Base-by-base conservation (phyloP, 2,329 filamentous ascomycete genomes). In the Phoma sp. region DNA sequence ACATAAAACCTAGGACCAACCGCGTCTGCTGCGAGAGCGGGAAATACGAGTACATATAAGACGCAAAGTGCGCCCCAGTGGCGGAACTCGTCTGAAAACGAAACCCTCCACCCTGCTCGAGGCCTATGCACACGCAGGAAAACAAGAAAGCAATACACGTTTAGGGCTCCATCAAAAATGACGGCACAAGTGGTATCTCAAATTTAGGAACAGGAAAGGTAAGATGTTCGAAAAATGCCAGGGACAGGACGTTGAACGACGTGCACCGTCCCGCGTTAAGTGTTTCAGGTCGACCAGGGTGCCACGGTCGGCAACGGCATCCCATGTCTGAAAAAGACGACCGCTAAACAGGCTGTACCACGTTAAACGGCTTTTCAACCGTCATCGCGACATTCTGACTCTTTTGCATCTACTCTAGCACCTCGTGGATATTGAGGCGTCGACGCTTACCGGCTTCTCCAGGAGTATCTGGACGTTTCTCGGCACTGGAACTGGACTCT, bases 381-480 rank as follows among this genome's bases (percentile, higher is more conserved):
- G 51, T 48, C 51, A 43, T 48, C 38, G 27, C 43, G 36, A 36
- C 31, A 19, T 8, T 22, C n/a, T 15, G 6, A 27, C 25, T 17
- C 29, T 29, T 33, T 27, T 27, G 9, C 33, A 57, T 15, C 63
- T 64, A 75, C 59, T 72, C 70, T 32, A 76, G 58, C 41, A 76
- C 67, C 58, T 75, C 72, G 29, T 69, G 68, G 36, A 76, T 75
- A 49, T 75, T 74, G 46, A 76, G 50, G 32, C 72, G 66, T 39
- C 73, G 56, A 51, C 73, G 63, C 62, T 76, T 76, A 21, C 68
- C 66, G 4, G 57, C 64, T 29, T 73, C 70, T 13, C 73, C 70
- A 9, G 72, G 69, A 25, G 72, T 72, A 31, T 72, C 72, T 32
- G 69, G 64, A 36, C 62, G 64, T 33, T 67, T 58, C 6, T 69